Conservation (phyloP, 1,139 yeast genomes). For the Hyphopichia burtonii region DNA sequence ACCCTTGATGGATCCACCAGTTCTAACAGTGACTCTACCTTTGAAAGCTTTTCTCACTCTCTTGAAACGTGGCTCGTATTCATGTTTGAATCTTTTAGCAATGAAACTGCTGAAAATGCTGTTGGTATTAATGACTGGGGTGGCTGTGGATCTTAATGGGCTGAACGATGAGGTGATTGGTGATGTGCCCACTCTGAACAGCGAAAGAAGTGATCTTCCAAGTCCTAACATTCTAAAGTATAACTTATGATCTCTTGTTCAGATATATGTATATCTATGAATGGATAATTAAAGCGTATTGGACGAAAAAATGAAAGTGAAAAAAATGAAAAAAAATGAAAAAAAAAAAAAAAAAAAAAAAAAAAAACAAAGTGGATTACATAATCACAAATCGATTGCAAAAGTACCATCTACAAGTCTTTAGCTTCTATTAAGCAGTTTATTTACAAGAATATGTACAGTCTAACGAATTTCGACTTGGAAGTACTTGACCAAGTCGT, state of each 20-base stretch:
- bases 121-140: background rate
- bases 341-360: background rate
- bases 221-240: constrained; percentile 8
- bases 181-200: background rate
- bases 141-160: constrained; percentile 1
- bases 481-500: constrained; percentile 49
- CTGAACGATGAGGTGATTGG: constrained; percentile 1
- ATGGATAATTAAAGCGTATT: constrained; percentile 1
- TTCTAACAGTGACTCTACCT: constrained; percentile 92
- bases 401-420: too few species aligned
- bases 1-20: constrained; percentile 93
- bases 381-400: background rate
- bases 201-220: constrained; percentile 7
- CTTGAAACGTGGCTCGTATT: constrained; percentile 81
- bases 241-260: too few species aligned
- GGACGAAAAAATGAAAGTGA: background rate
- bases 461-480: constrained; percentile 60
- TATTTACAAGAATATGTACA: constrained; percentile 4
- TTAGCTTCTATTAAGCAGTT: too few species aligned
- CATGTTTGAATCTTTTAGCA: constrained; percentile 65
- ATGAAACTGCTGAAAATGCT: background rate
- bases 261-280: too few species aligned
- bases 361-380: background rate
- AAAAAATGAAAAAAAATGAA: background rate
- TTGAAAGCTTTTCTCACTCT: constrained; percentile 80